phyloP scores from a whole-genome alignment of 345 rosid genomes.

The Citrus sp. region DNA sequence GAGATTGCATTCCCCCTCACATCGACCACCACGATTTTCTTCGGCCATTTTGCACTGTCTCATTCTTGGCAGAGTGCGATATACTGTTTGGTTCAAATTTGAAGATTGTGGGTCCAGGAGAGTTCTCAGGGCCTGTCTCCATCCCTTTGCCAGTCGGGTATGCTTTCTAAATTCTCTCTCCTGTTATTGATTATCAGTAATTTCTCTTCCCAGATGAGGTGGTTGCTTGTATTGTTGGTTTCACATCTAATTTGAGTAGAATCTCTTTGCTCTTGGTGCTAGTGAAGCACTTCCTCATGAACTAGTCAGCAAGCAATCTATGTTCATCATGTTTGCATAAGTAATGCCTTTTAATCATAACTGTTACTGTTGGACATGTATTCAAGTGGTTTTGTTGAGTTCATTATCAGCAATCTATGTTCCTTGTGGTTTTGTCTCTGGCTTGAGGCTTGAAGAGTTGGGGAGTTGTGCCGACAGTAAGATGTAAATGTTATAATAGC shows the following conservation, averaged over 20 bases:
- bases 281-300: background rate
- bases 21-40: slow-evolving; percentile 64
- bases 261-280: too few relatives aligned
- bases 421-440: too few relatives aligned
- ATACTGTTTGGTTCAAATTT: slow-evolving; percentile 59
- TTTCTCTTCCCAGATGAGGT: background rate
- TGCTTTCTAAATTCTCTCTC: slow-evolving; percentile 9
- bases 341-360: too few relatives aligned
- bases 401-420: background rate
- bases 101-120: slow-evolving; percentile 46
- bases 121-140: slow-evolving; percentile 50
- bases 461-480: background rate
- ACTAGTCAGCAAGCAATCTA: background rate
- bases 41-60: slow-evolving; percentile 69
- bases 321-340: background rate
- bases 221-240: background rate
- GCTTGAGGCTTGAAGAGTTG: background rate
- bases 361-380: too few relatives aligned
- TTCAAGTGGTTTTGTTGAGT: background rate
- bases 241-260: too few relatives aligned
- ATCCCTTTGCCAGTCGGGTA: slow-evolving; percentile 65
- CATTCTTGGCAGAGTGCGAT: slow-evolving; percentile 50
- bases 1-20: slow-evolving; percentile 75
- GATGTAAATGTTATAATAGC: background rate
- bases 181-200: background rate